A percentile compares a stretch with the other conserved stretches of the same genome.
phyloP scores from a whole-genome alignment of 495 filamentous ascomycete species.

The Monascus purpureus region DNA sequence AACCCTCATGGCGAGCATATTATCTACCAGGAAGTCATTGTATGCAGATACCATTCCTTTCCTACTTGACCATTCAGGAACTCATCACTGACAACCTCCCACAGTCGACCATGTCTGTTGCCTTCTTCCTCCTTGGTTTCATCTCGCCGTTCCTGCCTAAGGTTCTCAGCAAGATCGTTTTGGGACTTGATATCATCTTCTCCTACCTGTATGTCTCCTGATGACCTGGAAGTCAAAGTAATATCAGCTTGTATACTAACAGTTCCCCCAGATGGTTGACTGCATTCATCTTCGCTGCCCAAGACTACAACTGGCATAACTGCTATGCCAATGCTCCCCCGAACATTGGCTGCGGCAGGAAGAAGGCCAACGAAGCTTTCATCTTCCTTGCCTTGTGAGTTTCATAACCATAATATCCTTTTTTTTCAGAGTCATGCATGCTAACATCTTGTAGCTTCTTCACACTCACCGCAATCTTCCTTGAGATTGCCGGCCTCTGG shows the following conservation, averaged over 20 bases:
- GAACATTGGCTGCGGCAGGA: constrained; percentile 15
- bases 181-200: constrained; percentile 45
- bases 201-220: constrained; percentile 44
- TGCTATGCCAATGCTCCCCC: constrained; percentile 21
- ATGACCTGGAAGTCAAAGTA: not conserved
- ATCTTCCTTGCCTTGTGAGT: constrained; percentile 50
- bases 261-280: constrained; percentile 36
- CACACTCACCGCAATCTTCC: not conserved
- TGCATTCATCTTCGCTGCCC: constrained; percentile 43
- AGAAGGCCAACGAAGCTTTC: constrained; percentile 42
- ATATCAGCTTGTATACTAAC: constrained; percentile 7
- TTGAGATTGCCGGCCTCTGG: not conserved
- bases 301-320: constrained; percentile 33
- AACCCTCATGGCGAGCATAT: constrained; percentile 28
- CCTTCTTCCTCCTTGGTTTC: constrained; percentile 44
- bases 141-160: constrained; percentile 35
- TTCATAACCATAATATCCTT: not conserved
- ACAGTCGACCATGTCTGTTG: constrained; percentile 41
- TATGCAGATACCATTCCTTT: constrained; percentile 17
- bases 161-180: constrained; percentile 25
- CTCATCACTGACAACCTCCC: too few relatives aligned
- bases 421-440: not conserved
- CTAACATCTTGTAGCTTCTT: not conserved
- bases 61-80: too few relatives aligned
- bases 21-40: constrained; percentile 43